A percentile compares a stretch with the other conserved stretches of the same genome.
phyloP scores from a whole-genome alignment of 2,329 filamentous ascomycete genomes.

The Scedosporium dehoogii region DNA sequence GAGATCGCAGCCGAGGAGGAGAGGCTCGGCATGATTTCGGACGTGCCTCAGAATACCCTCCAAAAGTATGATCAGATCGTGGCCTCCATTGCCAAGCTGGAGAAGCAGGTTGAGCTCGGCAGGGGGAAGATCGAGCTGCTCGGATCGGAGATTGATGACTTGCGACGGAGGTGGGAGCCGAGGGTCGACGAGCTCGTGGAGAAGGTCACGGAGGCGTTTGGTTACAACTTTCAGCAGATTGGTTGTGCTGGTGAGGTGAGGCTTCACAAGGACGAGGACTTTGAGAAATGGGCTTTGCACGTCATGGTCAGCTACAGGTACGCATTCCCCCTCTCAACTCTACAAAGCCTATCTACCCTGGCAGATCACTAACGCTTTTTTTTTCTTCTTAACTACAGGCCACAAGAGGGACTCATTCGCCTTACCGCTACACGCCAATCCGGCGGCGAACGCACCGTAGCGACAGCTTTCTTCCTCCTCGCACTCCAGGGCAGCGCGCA shows the following conservation, averaged over 20 bases:
- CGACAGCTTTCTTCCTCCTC: slow-evolving; percentile 99
- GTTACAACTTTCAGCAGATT: slow-evolving; percentile 88
- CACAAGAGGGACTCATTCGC: slow-evolving; percentile 11
- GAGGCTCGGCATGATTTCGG: slow-evolving; percentile 70
- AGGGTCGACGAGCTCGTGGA: slow-evolving; percentile 65
- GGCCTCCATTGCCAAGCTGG: slow-evolving; percentile 57
- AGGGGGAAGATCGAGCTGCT: slow-evolving; percentile 45
- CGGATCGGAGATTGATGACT: slow-evolving; percentile 47
- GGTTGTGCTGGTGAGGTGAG: slow-evolving; percentile 86
- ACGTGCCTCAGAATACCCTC: slow-evolving; percentile 65
- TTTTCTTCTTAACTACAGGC: not conserved
- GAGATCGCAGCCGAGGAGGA: slow-evolving; percentile 67
- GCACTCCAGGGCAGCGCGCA: slow-evolving; percentile 87
- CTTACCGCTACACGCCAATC: slow-evolving; percentile 91
- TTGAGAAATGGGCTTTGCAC: slow-evolving; percentile 87
- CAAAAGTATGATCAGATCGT: slow-evolving; percentile 67
- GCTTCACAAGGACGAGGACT: slow-evolving; percentile 84
- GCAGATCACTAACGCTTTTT: too few relatives aligned
- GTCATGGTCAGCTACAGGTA: slow-evolving; percentile 93
- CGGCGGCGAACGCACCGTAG: slow-evolving; percentile 89
- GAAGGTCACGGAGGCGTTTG: slow-evolving; percentile 83
- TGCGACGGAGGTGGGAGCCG: slow-evolving; percentile 74
- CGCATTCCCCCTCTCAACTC: slow-evolving; percentile 21
- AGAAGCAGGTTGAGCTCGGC: slow-evolving; percentile 43
- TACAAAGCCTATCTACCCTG: too few relatives aligned